A percentile compares a stretch with the other conserved stretches of the same genome.
Conservation (phyloP, 805 yeast genomes). For the Saccharomycopsis capsularis region DNA sequence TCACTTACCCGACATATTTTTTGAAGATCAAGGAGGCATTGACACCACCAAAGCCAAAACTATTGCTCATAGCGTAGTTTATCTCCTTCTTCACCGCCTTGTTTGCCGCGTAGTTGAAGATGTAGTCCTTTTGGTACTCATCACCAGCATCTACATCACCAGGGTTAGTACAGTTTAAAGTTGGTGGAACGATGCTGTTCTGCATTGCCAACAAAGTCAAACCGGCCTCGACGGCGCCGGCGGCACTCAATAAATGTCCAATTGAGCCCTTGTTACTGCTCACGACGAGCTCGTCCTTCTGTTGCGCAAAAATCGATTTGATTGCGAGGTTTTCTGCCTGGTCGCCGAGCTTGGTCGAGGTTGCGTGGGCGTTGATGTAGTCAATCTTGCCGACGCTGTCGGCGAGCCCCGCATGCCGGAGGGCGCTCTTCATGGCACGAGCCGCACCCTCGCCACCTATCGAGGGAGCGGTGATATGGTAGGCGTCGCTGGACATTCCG, state of each 20-base stretch:
- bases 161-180: constrained; percentile 56
- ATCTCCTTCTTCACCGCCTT: constrained; percentile 37
- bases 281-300: constrained; percentile 39
- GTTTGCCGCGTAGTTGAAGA: constrained; percentile 53
- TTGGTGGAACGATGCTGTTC: constrained; percentile 63
- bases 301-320: constrained; percentile 38
- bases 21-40: constrained; percentile 67
- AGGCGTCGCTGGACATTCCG: constrained; percentile 87
- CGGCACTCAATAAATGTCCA: constrained; percentile 93
- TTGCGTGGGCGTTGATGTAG: constrained; percentile 94
- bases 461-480: constrained; percentile 88
- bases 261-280: constrained; percentile 87
- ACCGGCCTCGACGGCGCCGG: constrained; percentile 89
- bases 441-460: constrained; percentile 79
- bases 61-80: constrained; percentile 67
- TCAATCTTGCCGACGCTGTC: constrained; percentile 42
- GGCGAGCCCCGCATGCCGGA: constrained; percentile 42
- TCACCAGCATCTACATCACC: constrained; percentile 43
- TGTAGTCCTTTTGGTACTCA: constrained; percentile 32
- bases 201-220: constrained; percentile 65
- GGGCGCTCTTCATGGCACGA: constrained; percentile 74
- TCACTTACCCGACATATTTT: constrained; percentile 20
- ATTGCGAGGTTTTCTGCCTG: constrained; percentile 80
- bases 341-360: constrained; percentile 87
- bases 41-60: constrained; percentile 98